A percentile compares a stretch with the other conserved stretches of the same genome.
Conservation (phyloP, 257 asterid genomes). For the Mitragyna speciosa region DNA sequence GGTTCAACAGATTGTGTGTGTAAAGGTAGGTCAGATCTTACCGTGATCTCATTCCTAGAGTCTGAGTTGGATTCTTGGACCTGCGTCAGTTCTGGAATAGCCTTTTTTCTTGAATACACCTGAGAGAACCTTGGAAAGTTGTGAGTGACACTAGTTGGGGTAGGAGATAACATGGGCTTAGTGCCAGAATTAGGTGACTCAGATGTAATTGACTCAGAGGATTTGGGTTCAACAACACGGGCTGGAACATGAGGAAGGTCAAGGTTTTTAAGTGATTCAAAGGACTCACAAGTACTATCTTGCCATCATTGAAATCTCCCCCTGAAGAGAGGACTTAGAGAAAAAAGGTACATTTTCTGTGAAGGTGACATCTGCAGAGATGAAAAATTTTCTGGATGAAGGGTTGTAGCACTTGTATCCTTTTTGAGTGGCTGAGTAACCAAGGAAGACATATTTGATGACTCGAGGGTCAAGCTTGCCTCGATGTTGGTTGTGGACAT, state of each 20-base stretch:
- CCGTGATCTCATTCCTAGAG: background rate
- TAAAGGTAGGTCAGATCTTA: background rate
- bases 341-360: background rate
- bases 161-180: background rate
- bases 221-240: background rate
- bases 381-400: too few species aligned
- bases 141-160: background rate
- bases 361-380: background rate
- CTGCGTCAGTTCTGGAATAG: background rate
- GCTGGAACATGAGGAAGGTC: background rate
- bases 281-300: background rate
- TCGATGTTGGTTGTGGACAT: too few species aligned
- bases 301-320: background rate
- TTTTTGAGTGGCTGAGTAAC: background rate
- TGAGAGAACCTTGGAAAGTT: background rate
- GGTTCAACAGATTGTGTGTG: background rate
- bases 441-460: background rate
- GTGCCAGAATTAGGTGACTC: background rate
- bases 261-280: background rate
- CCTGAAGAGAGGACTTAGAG: background rate
- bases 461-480: too few species aligned
- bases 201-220: background rate
- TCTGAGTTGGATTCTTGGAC: too few species aligned
- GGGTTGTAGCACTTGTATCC: background rate
- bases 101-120: background rate